Evolutionary conservation across 129 eudicot genomes (phyloP).

Genomic region (Helianthus tuberosus): DNA sequence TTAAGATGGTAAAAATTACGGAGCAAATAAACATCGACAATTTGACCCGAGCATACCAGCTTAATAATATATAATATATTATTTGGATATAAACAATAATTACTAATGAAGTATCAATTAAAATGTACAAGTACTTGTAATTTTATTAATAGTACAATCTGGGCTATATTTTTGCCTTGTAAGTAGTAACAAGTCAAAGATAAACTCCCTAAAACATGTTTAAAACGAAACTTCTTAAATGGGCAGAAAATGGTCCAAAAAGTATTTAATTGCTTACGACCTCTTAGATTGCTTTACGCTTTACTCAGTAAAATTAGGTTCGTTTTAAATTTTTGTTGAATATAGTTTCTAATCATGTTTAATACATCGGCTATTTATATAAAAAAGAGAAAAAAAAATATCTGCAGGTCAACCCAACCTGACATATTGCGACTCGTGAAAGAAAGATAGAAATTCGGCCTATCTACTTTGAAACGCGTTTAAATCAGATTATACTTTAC

Average conservation of each 20-base stretch:
- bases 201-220: neutral
- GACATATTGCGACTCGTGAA: neutral
- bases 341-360: neutral
- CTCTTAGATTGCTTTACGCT: constrained; percentile 1
- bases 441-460: neutral
- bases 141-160: too few species aligned
- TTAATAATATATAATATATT: too few species aligned
- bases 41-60: too few species aligned
- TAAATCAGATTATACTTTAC: neutral
- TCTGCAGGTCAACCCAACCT: neutral
- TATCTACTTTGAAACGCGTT: neutral
- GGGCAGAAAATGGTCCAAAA: neutral
- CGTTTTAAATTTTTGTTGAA: neutral
- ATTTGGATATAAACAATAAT: too few species aligned
- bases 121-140: too few species aligned
- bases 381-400: neutral
- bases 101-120: too few species aligned
- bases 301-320: neutral
- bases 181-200: neutral
- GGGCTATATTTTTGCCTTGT: neutral
- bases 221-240: neutral
- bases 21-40: too few species aligned
- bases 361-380: neutral
- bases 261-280: neutral
- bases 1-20: too few species aligned